Evolutionary conservation across 2,329 filamentous ascomycete species (phyloP), one percentile per base, ranked within the genome.

Genomic region (Dactylellina sp.): DNA sequence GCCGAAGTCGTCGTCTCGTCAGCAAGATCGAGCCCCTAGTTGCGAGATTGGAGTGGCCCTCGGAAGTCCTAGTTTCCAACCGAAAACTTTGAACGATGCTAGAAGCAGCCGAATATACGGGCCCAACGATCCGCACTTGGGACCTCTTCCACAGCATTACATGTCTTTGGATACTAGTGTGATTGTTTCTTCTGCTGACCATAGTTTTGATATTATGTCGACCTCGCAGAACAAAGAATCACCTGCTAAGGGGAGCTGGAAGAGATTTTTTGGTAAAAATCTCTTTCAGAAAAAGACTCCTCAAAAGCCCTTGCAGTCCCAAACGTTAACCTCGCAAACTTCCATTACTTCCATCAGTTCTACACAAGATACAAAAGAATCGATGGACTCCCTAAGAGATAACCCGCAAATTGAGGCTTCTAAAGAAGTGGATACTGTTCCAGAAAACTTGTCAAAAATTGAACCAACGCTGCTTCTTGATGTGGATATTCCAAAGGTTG

Each of bases 401-500:
- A 40, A 53, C 42, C 49, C 61, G 2, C 25, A 47, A 18, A 25
- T 50, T 42, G 52, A 55, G 11, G 61, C 61, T 37, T 6, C n/a
- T 9, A 20, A 42, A 9, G 61, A 62, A 11, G n/a, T 47, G 5
- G 61, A 74, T 16, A 12, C 18, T 47, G 24, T 32, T 7, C 47
- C 42, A 1, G 52, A 60, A 11, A 37, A 61, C 25, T 18, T 2
- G 16, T 42, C 63, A 2, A 61, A 71, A 50, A 22, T 46, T 40
- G 61, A 57, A 12, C 22, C 52, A 7, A 53, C 52, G 1, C 71
- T 63, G 12, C 7, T 68, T 20, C 83, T 97, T 18, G 85, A 93
- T 77, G 86, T 97, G 14, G 88, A 93, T 59, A 95, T 97, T 66
- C 93, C 94, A 0, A 86, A 87, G 55, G 85, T 91, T 63, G 88